These are phyloP conservation scores for Eucalyptus coolabah DNA, from an alignment of 345 rosid species.

Conservation along the genomic window DNA sequence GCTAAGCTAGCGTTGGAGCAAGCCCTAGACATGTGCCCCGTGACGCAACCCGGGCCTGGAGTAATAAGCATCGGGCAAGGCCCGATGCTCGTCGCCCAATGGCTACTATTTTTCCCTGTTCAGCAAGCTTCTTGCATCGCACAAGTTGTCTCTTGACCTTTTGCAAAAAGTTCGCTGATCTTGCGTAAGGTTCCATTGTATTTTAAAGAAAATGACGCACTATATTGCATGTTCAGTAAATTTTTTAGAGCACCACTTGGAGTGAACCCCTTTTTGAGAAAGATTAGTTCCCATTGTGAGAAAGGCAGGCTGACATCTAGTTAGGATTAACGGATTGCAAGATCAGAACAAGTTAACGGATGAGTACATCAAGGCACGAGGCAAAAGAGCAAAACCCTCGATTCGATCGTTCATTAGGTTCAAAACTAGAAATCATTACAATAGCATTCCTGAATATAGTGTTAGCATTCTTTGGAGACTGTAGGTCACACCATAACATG, in stretches of 20 bases:
- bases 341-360: background rate
- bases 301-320: background rate
- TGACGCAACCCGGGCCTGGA: accelerated
- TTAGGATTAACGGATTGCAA: background rate
- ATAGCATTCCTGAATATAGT: background rate
- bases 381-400: background rate
- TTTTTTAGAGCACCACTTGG: background rate
- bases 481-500: background rate
- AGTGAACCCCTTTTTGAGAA: background rate
- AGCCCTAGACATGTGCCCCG: background rate
- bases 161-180: background rate
- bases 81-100: accelerated
- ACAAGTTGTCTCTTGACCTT: background rate
- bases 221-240: background rate
- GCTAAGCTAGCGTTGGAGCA: background rate
- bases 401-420: background rate
- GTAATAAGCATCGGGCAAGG: too few species aligned
- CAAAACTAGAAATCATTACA: background rate
- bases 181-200: background rate
- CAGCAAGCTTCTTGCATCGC: too few species aligned
- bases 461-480: background rate
- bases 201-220: background rate
- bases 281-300: background rate
- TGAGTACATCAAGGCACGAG: background rate
- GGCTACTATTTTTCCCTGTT: too few species aligned